Evolutionary conservation across 768 basidiomycete species (phyloP).

Genomic region (Tylopilus sp.): DNA sequence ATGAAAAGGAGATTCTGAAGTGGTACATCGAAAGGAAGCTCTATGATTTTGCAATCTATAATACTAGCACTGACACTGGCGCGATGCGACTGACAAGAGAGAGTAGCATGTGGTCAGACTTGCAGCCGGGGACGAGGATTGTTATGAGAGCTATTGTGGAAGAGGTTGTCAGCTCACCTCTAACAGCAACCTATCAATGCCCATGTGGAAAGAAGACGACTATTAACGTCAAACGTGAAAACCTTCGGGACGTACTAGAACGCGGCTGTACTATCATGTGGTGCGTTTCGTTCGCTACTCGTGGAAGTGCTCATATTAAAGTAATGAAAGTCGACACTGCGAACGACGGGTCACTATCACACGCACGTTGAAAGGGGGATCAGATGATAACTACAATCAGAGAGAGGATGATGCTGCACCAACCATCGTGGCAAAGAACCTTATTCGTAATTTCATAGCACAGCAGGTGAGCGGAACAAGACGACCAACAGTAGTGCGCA

Average conservation of each 20-base stretch:
- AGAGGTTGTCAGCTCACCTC: not conserved
- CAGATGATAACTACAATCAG: not conserved
- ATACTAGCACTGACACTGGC: not conserved
- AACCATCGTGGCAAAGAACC: not conserved
- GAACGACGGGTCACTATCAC: not conserved
- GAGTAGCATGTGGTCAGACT: not conserved
- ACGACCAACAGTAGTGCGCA: too few relatives aligned
- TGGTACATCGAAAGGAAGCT: conserved; percentile 1
- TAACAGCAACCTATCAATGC: not conserved
- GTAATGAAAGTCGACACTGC: not conserved
- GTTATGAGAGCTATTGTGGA: not conserved
- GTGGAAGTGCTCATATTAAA: not conserved
- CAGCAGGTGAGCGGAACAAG: not conserved
- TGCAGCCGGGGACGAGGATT: not conserved
- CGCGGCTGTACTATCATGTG: not conserved
- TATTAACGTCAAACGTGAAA: not conserved
- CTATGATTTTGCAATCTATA: conserved; percentile 1
- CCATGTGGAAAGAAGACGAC: not conserved
- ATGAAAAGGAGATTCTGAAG: not conserved
- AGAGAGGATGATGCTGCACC: not conserved
- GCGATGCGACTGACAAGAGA: not conserved
- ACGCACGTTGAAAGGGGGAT: not conserved
- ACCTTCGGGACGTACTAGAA: not conserved
- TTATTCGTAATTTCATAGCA: not conserved
- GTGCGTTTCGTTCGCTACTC: not conserved